A percentile compares a stretch with the other conserved stretches of the same genome.
Conservation (phyloP, 192 early-diverging fungal genomes). For the Umbelopsis sp. region DNA sequence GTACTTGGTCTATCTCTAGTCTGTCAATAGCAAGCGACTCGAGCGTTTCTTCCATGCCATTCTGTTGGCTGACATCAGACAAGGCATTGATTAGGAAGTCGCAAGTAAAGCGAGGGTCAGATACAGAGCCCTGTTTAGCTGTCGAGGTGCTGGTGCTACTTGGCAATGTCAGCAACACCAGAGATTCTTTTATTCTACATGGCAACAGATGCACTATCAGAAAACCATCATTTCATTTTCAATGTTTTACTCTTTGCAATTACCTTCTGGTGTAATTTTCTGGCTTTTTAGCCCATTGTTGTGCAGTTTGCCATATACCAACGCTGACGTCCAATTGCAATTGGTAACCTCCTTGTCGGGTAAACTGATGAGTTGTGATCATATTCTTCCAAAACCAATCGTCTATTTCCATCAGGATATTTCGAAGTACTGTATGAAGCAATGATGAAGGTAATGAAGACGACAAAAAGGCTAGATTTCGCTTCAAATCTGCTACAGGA, state of each 20-base stretch:
- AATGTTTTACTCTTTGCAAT: neutral
- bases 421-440: constrained; percentile 43
- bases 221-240: neutral
- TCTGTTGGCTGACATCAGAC: neutral
- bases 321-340: constrained; percentile 48
- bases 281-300: constrained; percentile 49
- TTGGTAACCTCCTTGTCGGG: constrained; percentile 48
- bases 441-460: constrained; percentile 35
- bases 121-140: neutral
- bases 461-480: constrained; percentile 43
- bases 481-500: constrained; percentile 47
- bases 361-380: constrained; percentile 56
- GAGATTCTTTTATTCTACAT: constrained; percentile 34
- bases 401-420: constrained; percentile 49
- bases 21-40: constrained; percentile 28
- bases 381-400: constrained; percentile 58
- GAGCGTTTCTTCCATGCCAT: neutral
- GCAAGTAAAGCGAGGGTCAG: constrained; percentile 18
- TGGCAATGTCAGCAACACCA: constrained; percentile 28
- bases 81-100: constrained; percentile 22
- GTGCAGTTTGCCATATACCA: constrained; percentile 49
- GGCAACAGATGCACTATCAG: neutral
- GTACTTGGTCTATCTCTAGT: constrained; percentile 22
- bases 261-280: constrained; percentile 56
- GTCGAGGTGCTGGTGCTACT: neutral